These are phyloP conservation scores for Curvularia sp. DNA, from an alignment of 2,329 filamentous ascomycete genomes.

Conservation along the genomic window DNA sequence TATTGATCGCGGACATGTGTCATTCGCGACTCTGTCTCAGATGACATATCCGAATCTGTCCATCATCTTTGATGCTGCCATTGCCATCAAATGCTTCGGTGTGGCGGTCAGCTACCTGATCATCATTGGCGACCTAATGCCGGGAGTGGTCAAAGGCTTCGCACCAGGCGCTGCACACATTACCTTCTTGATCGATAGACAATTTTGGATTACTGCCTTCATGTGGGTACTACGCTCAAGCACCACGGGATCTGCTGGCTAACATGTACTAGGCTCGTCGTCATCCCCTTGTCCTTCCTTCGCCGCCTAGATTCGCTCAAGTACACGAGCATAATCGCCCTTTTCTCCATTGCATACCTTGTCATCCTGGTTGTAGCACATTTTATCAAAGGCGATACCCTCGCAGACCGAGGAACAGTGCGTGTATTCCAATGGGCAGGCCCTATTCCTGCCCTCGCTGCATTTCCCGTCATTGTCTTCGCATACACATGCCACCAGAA, in stretches of 20 bases:
- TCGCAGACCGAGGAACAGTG: slow-evolving; percentile 75
- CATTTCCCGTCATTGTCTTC: slow-evolving; percentile 94
- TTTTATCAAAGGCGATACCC: slow-evolving; percentile 78
- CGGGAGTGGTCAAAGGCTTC: slow-evolving; percentile 87
- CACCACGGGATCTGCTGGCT: slow-evolving; percentile 6
- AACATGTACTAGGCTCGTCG: slow-evolving; percentile 70
- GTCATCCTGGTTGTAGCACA: slow-evolving; percentile 94
- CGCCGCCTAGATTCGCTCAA: slow-evolving; percentile 92
- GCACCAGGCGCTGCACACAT: slow-evolving; percentile 67
- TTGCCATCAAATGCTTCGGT: slow-evolving; percentile 97
- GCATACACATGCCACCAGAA: slow-evolving; percentile 99
- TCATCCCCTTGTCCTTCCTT: slow-evolving; percentile 93
- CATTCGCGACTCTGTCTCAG: slow-evolving; percentile 96
- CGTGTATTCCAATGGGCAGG: slow-evolving; percentile 81
- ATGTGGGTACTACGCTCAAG: slow-evolving; percentile 65
- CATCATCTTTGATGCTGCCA: slow-evolving; percentile 93
- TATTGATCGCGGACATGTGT: slow-evolving; percentile 84
- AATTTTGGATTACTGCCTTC: slow-evolving; percentile 98
- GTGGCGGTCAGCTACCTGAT: slow-evolving; percentile 98
- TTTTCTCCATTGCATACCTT: slow-evolving; percentile 92
- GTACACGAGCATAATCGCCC: slow-evolving; percentile 90
- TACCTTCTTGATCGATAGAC: slow-evolving; percentile 82
- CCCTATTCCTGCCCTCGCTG: slow-evolving; percentile 78
- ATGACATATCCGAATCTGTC: slow-evolving; percentile 96
- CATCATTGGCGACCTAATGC: slow-evolving; percentile 98